Base-by-base conservation (phyloP, 129 eudicot genomes). In the Calendula officinalis region DNA sequence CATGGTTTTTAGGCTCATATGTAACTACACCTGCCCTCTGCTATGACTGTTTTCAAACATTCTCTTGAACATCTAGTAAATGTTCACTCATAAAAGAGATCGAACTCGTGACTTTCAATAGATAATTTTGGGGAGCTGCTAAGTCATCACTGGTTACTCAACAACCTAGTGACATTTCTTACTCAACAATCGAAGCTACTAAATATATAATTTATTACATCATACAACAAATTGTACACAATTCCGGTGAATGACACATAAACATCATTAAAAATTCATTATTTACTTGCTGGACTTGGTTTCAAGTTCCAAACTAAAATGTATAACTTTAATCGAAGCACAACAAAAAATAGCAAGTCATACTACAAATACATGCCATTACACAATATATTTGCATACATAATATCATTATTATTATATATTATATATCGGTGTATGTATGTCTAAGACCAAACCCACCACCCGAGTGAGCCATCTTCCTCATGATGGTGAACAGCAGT, bases 381-480 rank as follows among this genome's bases (percentile, higher is more conserved):
- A n/a, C n/a, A n/a, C n/a, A n/a, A n/a, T n/a, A n/a, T n/a, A n/a
- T n/a, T n/a, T n/a, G n/a, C n/a, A n/a, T n/a, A n/a, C n/a, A n/a
- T n/a, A n/a, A n/a, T n/a, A n/a, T n/a, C n/a, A n/a, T n/a, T 70
- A 70, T 43, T 61, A 49, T 49, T 49, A 49, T 58, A 70, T 35
- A 68, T 10, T 5, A 56, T 10, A 62, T 71, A 13, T 36, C 8
- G 50, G 35, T 59, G 49, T 2, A 15, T 40, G 30, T 72, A 48
- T 39, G 50, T 10, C 37, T 69, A 73, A 14, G 94, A 54, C 96
- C 96, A 89, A 45, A 82, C 87, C 83, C 89, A 89, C 96, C 87
- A 89, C 5, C 83, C 87, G 8, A 85, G 52, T 36, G 78, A 68
- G 74, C 78, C 86, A 22, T 60, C 82, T 63, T 81, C 82, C 49